phyloP scores from a whole-genome alignment of 164 flowering plant species.

The Magnolia changhungtana region DNA sequence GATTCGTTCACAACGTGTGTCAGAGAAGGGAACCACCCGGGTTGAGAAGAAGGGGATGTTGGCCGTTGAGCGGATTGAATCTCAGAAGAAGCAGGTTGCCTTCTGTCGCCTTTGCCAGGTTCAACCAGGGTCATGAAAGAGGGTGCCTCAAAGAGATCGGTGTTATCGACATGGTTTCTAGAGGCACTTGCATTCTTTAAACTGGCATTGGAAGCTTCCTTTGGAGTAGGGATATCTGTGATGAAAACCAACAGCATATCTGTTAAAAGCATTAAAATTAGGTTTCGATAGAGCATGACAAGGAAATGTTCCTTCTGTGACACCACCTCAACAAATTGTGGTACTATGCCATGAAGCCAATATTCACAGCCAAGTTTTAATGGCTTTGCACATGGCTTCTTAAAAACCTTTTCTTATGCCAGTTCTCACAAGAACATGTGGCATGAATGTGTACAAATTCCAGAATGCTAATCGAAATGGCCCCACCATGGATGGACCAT shows the following conservation, averaged over 20 bases:
- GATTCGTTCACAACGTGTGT: conserved; percentile 43
- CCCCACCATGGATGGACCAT: too few species aligned
- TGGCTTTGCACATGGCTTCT: too few species aligned
- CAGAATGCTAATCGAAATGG: too few species aligned
- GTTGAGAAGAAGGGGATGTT: conserved; percentile 27
- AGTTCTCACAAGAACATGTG: too few species aligned
- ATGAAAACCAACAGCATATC: background rate
- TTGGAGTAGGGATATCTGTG: conserved; percentile 13
- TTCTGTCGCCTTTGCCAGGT: conserved; percentile 15
- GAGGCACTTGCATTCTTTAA: conserved; percentile 11
- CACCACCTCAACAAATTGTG: too few species aligned
- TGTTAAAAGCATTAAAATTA: too few species aligned
- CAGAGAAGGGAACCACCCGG: conserved; percentile 59
- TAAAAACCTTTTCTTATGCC: too few species aligned
- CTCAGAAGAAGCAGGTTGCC: conserved; percentile 25
- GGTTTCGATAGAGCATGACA: too few species aligned
- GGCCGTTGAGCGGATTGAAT: conserved; percentile 29
- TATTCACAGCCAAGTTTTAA: too few species aligned
- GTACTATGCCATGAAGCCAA: too few species aligned
- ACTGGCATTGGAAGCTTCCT: conserved; percentile 13
- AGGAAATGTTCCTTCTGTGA: too few species aligned
- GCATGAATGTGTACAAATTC: too few species aligned
- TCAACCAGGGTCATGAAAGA: conserved; percentile 64
- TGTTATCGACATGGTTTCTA: conserved; percentile 20
- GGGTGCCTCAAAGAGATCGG: conserved; percentile 54